Base-by-base conservation (phyloP, 345 rosid species). In the Cardamine resedifolia region DNA sequence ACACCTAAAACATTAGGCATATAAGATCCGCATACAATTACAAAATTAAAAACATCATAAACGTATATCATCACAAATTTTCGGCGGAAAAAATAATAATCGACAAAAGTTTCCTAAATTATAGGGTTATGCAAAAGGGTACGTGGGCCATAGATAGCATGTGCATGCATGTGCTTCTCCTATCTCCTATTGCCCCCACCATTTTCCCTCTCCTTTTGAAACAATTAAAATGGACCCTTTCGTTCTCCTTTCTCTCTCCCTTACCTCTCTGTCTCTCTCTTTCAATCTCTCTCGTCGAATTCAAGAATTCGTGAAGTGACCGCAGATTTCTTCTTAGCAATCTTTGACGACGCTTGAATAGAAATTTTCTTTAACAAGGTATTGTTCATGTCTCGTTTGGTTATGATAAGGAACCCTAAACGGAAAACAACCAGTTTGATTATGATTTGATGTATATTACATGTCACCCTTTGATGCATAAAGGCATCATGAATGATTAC, bases 141-240 rank as follows among this genome's bases (percentile, higher is more conserved):
- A 44, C 23, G 55, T 68, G 79, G 79, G 74, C 36, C 79, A 75
- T 53, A 53, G 20, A 33, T 33, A 75, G 74, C 79, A 75, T 75
- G 79, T 75, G 79, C 74, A 68, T 75, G 79, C 79, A 75, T 75
- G 79, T 75, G 79, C 79, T 75, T 59, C 62, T 58, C 53, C 61
- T 53, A 78, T 51, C 48, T 74, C 68, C 34, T 23, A 23, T 50
- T 36, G 75, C 55, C 76, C 68, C 72, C 75, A 73, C 76, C 77
- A 60, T 68, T 78, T 64, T 55, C 66, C 79, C 68, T 63, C 58
- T 58, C 66, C 55, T 62, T 71, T 76, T 45, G 53, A 58, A 23
- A 58, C 71, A 58, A 71, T 58, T 67, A 71, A 41, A 71, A 68
- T 68, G 62, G 69, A 31, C 62, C 64, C 33, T 61, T 72, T 55